Base-by-base conservation (phyloP, 768 basidiomycete species). In the Gloeophyllum trabeum region DNA sequence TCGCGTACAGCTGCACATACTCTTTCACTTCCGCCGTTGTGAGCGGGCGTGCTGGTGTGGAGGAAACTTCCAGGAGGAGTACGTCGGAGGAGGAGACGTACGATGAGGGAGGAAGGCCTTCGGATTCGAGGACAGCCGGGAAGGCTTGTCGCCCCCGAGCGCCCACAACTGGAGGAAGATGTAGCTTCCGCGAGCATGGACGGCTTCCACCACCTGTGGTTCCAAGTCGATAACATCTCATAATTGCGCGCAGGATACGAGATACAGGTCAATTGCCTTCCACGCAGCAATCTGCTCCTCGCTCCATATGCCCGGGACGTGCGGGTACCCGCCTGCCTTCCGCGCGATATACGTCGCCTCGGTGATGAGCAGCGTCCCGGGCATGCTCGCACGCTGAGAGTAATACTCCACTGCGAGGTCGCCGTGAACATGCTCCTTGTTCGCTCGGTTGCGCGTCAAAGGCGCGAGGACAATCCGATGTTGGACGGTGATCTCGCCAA, bases 1-100 rank as follows among this genome's bases (percentile, higher is more conserved):
- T 58, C 4, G 64, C 71, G 48, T 71, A 82, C 7, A 70, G 56
- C n/a, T 59, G 26, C 18, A 71, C 54, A 43, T 73, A 71, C 42
- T 76, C 70, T 32, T 60, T 51, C 38, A 80, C 71, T 37, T 0
- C 51, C 55, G 0, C 54, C 56, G 0, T 69, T 73, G 25, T 79
- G 54, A 1, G 66, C 61, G 2, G 64, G 61, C 2, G 7, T 65
- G 59, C 41, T 66, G 72, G 73, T 5, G 43, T 16, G 3, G 13
- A 24, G 2, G 52, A 25, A 5, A 40, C 24, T 1, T 37, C 43
- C 12, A 43, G 25, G 4, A 55, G 43, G 1, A 52, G 44, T 13
- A 55, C 47, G 6, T 46, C 46, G 12, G 61, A 58, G 1, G 62
- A 50, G 10, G 52, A 50, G 40, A 62, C 48, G 66, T 5, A 55